Evolutionary conservation across 75 land plant species (phyloP).

Genomic region (Pseudotsuga menziesii): DNA sequence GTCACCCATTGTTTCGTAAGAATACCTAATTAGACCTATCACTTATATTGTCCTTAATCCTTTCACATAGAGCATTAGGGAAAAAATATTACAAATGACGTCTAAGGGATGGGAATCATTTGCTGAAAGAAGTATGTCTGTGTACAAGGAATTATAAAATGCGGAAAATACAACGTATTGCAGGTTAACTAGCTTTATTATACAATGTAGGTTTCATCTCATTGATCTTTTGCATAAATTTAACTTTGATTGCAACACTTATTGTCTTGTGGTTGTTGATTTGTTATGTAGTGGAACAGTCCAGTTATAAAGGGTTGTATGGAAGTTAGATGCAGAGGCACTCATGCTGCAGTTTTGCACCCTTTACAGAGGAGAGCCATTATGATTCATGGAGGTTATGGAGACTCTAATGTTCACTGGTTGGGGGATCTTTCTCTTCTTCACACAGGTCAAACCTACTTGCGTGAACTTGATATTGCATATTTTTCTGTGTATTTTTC

Average conservation of each 20-base stretch:
- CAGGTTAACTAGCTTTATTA: neutral
- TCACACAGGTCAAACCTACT: constrained; percentile 22
- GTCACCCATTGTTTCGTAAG: too few species aligned
- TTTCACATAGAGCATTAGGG: too few species aligned
- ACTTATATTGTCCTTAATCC: too few species aligned
- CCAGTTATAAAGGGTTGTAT: constrained; percentile 18
- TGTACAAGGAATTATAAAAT: neutral
- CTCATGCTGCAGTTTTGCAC: constrained; percentile 47
- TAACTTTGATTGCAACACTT: neutral
- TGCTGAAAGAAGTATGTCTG: neutral
- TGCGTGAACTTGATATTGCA: neutral
- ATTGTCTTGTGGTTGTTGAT: neutral
- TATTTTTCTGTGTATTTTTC: neutral
- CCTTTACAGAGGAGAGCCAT: constrained; percentile 26
- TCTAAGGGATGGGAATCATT: neutral
- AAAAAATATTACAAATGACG: neutral
- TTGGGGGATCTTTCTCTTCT: constrained; percentile 30
- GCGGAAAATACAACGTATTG: neutral
- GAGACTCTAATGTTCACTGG: constrained; percentile 30
- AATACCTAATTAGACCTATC: too few species aligned
- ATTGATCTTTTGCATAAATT: neutral
- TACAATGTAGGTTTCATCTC: neutral
- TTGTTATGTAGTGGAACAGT: constrained; percentile 23
- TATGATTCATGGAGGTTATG: constrained; percentile 43
- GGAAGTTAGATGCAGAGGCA: constrained; percentile 27